Evolutionary conservation across 2,329 filamentous ascomycete genomes (phyloP).

Genomic region (Exophiala sp.): DNA sequence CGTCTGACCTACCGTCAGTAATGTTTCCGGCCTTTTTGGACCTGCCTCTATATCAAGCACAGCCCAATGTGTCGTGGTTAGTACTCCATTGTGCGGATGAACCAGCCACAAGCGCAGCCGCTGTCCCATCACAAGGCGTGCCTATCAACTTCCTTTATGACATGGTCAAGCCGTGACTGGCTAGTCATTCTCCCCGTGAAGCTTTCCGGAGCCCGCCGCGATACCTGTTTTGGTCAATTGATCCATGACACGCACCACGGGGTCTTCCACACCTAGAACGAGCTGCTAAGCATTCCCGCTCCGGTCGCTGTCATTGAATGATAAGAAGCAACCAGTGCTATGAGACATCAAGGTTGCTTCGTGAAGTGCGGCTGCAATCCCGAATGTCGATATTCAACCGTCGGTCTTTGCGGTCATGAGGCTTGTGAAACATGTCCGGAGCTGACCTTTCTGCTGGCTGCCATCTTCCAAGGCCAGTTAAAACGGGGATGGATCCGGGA

Average conservation of each 20-base stretch:
- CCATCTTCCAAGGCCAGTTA: not conserved
- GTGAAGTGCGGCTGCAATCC: constrained; percentile 15
- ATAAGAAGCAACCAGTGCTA: constrained; percentile 13
- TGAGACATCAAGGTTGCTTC: constrained; percentile 15
- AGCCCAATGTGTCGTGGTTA: no score
- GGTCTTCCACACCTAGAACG: constrained; percentile 14
- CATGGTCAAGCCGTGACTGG: not conserved
- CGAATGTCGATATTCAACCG: constrained; percentile 14
- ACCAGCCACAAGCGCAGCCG: no score
- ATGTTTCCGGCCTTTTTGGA: no score
- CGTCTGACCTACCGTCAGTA: no score
- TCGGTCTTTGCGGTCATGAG: not conserved
- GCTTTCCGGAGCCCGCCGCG: constrained; percentile 8
- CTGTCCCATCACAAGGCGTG: no score
- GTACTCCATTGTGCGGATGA: no score
- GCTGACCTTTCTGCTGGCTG: not conserved
- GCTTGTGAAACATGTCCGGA: not conserved
- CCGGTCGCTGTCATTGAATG: constrained; percentile 4
- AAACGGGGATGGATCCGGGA: not conserved
- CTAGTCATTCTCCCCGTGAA: constrained; percentile 2
- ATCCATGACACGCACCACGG: constrained; percentile 19
- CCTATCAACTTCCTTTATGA: no score
- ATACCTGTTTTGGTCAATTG: constrained; percentile 23
- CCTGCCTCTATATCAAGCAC: no score
- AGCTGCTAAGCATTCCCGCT: not conserved